Evolutionary conservation across 352 stramenopile genomes (phyloP).

Genomic region (Pythium utonaiense): DNA sequence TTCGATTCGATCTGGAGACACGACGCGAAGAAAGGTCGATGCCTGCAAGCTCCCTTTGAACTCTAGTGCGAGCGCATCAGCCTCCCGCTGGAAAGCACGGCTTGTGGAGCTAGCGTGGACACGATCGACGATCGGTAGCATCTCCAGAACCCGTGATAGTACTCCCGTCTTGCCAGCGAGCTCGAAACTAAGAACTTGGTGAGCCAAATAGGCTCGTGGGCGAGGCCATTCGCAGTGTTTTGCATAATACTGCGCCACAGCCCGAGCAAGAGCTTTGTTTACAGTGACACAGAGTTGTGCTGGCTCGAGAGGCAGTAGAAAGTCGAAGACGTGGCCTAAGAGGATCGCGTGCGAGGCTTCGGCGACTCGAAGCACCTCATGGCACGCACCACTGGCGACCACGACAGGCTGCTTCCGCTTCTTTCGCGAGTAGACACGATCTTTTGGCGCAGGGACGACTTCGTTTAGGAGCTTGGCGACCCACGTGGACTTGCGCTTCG

Average conservation of each 20-base stretch:
- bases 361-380: slow-evolving; percentile 11
- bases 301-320: slow-evolving; percentile 31
- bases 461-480: slow-evolving; percentile 46
- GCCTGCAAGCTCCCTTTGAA: neutral
- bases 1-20: neutral
- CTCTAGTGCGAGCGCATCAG: slow-evolving; percentile 12
- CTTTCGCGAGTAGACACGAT: slow-evolving; percentile 31
- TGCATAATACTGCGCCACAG: slow-evolving; percentile 38
- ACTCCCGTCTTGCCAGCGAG: neutral
- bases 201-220: slow-evolving; percentile 31
- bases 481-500: slow-evolving; percentile 20
- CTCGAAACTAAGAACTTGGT: slow-evolving; percentile 14
- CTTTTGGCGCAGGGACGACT: slow-evolving; percentile 25
- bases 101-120: slow-evolving; percentile 10
- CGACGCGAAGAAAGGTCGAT: neutral
- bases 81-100: slow-evolving; percentile 3
- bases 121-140: slow-evolving; percentile 9
- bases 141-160: slow-evolving; percentile 23
- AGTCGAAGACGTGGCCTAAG: slow-evolving; percentile 35
- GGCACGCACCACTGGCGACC: neutral
- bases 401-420: slow-evolving; percentile 22
- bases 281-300: slow-evolving; percentile 28
- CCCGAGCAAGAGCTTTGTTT: slow-evolving; percentile 29
- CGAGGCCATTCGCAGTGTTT: slow-evolving; percentile 36
- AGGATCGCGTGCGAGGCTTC: slow-evolving; percentile 19